phyloP scores from a whole-genome alignment of 768 basidiomycete species.

The Butyriboletus loyo region DNA sequence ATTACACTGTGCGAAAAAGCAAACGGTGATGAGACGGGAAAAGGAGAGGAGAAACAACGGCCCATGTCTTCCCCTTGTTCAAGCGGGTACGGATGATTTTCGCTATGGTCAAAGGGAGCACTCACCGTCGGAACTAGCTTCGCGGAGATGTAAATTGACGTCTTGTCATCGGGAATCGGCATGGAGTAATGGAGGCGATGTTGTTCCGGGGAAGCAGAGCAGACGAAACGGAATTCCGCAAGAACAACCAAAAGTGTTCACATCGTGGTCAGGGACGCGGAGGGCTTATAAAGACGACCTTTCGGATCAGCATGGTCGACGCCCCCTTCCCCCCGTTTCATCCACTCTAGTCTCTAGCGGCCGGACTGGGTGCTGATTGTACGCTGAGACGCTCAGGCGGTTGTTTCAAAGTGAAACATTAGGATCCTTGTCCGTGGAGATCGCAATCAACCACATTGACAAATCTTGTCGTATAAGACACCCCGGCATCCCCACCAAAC shows the following conservation, averaged over 20 bases:
- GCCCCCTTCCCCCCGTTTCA: neutral
- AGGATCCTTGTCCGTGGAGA: slow-evolving; percentile 12
- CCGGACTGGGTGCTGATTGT: neutral
- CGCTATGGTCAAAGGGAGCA: too few relatives aligned
- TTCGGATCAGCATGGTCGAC: neutral
- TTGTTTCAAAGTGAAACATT: slow-evolving; percentile 11
- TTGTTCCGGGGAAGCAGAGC: neutral
- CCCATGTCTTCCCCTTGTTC: too few relatives aligned
- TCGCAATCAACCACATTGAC: neutral
- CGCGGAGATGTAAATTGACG: neutral
- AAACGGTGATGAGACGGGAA: too few relatives aligned
- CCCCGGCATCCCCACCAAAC: neutral
- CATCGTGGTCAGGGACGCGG: neutral
- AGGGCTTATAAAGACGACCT: neutral
- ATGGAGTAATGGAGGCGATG: too few relatives aligned
- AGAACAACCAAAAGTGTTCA: neutral
- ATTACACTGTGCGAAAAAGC: too few relatives aligned
- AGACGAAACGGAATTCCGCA: neutral
- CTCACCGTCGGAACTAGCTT: neutral
- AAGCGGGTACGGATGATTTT: too few relatives aligned
- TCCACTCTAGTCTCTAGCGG: neutral
- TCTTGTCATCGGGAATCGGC: neutral
- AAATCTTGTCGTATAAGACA: slow-evolving; percentile 3
- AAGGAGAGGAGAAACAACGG: too few relatives aligned
- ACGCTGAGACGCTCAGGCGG: too few relatives aligned